Evolutionary conservation across 805 yeast species (phyloP).

Genomic region (Lipomyces spencermartinsiae): DNA sequence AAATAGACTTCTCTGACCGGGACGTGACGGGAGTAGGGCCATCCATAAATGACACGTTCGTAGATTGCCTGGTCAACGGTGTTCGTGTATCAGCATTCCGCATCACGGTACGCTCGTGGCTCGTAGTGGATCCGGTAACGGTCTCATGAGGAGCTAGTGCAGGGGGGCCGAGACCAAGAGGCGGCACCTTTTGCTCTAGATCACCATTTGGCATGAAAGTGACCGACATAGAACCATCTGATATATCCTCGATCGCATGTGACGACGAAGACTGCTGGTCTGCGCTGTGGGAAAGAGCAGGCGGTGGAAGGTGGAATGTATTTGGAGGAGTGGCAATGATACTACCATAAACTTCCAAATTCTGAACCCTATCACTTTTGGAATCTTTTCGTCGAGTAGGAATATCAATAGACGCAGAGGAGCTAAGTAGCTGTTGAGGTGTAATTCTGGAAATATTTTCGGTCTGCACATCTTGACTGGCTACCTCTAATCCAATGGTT

Average conservation of each 20-base stretch:
- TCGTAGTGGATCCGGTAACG: neutral
- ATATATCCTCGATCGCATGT: neutral
- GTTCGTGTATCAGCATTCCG: neutral
- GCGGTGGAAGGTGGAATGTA: slow-evolving; percentile 29
- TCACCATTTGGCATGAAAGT: slow-evolving; percentile 22
- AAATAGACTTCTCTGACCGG: slow-evolving; percentile 5
- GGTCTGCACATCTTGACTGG: neutral
- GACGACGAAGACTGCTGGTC: neutral
- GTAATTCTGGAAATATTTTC: slow-evolving; percentile 18
- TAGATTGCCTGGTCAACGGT: neutral
- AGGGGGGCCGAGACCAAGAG: slow-evolving; percentile 32
- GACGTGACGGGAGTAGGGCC: neutral
- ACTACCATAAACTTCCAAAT: slow-evolving; percentile 28
- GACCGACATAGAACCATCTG: slow-evolving; percentile 19
- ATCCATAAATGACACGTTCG: neutral
- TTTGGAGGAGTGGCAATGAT: slow-evolving; percentile 37
- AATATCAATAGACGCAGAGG: slow-evolving; percentile 19
- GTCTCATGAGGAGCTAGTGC: slow-evolving; percentile 11
- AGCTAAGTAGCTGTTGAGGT: slow-evolving; percentile 31
- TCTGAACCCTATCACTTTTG: neutral
- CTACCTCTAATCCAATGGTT: neutral
- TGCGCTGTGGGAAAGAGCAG: slow-evolving; percentile 19
- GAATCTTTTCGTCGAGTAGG: slow-evolving; percentile 10
- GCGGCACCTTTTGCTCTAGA: slow-evolving; percentile 14
- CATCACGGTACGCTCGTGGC: neutral